Evolutionary conservation across 306 rosid genomes (phyloP).

Genomic region (Delonix regia): DNA sequence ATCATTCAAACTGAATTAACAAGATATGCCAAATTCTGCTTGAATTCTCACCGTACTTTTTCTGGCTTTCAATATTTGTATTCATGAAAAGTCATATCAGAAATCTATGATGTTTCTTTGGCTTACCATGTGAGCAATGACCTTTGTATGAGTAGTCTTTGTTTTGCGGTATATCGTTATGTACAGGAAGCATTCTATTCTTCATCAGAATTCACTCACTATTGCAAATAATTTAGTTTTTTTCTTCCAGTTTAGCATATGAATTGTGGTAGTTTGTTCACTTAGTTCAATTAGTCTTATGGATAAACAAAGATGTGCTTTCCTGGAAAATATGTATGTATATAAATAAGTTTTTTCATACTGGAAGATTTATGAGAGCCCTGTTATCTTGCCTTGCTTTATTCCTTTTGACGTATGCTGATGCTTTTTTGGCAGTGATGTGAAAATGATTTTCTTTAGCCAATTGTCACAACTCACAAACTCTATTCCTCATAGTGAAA

Average conservation of each 20-base stretch:
- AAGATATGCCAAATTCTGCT: slow-evolving; percentile 2
- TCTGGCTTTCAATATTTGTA: slow-evolving; percentile 20
- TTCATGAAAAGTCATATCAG: neutral
- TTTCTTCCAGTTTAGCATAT: neutral
- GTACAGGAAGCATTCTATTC: neutral
- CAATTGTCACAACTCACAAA: neutral
- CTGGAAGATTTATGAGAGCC: neutral
- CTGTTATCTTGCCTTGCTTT: neutral
- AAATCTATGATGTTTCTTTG: neutral
- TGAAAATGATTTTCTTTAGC: neutral
- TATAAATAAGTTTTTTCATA: neutral
- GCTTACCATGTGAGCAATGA: slow-evolving; percentile 4
- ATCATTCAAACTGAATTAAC: neutral
- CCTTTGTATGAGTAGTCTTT: neutral
- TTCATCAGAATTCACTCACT: neutral
- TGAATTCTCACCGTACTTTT: neutral
- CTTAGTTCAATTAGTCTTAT: neutral
- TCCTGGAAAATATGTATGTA: neutral
- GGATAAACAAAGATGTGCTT: neutral
- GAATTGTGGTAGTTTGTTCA: neutral
- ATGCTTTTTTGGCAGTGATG: neutral
- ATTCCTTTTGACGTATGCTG: neutral
- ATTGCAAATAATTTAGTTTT: neutral
- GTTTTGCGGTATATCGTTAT: neutral
- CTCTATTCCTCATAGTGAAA: neutral